Conservation (phyloP, 2,329 filamentous ascomycete species). For the Gaeumannomyces tritici region DNA sequence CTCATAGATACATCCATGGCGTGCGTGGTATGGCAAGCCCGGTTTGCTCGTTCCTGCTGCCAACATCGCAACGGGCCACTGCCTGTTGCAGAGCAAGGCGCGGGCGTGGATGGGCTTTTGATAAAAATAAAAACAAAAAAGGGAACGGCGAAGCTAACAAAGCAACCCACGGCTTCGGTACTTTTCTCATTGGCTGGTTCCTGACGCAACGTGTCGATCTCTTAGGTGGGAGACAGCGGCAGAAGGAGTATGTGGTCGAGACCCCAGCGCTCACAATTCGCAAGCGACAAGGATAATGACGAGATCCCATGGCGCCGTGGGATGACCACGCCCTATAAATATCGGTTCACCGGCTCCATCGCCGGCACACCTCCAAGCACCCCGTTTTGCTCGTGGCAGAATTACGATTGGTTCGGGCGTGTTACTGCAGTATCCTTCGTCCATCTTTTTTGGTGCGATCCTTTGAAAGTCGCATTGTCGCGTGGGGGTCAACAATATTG, state of each 20-base stretch:
- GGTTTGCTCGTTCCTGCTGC: too few species aligned
- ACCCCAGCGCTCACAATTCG: not conserved
- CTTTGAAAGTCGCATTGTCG: not conserved
- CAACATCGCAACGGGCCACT: too few species aligned
- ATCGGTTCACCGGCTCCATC: not conserved
- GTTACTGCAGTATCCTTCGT: not conserved
- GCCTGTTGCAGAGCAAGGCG: not conserved
- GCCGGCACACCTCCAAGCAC: not conserved
- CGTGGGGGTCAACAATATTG: not conserved
- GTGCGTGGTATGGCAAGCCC: too few species aligned
- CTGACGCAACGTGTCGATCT: too few species aligned
- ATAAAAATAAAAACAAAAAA: too few species aligned
- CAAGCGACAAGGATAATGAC: not conserved
- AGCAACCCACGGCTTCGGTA: too few species aligned
- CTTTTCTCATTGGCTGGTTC: too few species aligned
- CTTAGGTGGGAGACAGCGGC: too few species aligned
- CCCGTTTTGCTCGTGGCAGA: not conserved
- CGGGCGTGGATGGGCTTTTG: too few species aligned
- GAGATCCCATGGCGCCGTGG: not conserved
- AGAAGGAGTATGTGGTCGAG: not conserved
- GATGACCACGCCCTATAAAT: not conserved
- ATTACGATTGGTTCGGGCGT: not conserved
- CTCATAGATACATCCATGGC: too few species aligned
- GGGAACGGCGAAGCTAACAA: too few species aligned
- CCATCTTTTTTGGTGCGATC: not conserved